Conservation (phyloP, 108 stramenopile genomes). For the Ochromonas danica region DNA sequence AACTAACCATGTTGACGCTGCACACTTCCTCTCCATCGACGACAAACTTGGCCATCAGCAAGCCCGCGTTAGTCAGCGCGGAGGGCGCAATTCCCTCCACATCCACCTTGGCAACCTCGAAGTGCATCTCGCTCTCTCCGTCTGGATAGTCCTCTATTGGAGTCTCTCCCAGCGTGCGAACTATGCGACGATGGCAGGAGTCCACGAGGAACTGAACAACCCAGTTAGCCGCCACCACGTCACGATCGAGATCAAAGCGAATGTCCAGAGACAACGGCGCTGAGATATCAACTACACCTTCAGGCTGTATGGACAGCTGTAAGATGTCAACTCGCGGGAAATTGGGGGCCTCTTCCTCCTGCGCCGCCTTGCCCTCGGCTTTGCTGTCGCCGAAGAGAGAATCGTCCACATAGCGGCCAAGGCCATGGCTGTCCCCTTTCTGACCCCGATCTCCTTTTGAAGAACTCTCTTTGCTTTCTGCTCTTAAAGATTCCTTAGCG, state of each 20-base stretch:
- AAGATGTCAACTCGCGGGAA: no score
- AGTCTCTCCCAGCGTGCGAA: slow-evolving; percentile 4
- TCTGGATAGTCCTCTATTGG: slow-evolving; percentile 28
- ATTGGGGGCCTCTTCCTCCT: no score
- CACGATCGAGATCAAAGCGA: slow-evolving; percentile 22
- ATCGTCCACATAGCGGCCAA: no score
- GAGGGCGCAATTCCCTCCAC: slow-evolving; percentile 21
- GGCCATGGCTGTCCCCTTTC: no score
- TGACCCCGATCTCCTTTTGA: no score
- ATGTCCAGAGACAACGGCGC: background rate
- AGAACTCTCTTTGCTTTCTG: no score
- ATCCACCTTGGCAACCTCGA: background rate
- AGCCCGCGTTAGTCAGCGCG: slow-evolving; percentile 27
- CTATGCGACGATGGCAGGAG: background rate
- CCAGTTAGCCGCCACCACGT: slow-evolving; percentile 19
- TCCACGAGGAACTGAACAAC: slow-evolving; percentile 26
- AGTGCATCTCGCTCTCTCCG: slow-evolving; percentile 24
- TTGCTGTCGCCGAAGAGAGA: no score
- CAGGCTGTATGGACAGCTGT: no score
- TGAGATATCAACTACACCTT: background rate
- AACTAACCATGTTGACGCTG: slow-evolving; percentile 29
- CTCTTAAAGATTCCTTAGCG: no score
- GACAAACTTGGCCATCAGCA: slow-evolving; percentile 20
- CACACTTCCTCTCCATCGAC: slow-evolving; percentile 24
- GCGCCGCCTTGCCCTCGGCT: no score